Percentiles rank a stretch among this genome's conserved stretches.
Evolutionary conservation across 371 early-diverging fungal genomes (phyloP).

Genomic region (Nematocida ausubeli): DNA sequence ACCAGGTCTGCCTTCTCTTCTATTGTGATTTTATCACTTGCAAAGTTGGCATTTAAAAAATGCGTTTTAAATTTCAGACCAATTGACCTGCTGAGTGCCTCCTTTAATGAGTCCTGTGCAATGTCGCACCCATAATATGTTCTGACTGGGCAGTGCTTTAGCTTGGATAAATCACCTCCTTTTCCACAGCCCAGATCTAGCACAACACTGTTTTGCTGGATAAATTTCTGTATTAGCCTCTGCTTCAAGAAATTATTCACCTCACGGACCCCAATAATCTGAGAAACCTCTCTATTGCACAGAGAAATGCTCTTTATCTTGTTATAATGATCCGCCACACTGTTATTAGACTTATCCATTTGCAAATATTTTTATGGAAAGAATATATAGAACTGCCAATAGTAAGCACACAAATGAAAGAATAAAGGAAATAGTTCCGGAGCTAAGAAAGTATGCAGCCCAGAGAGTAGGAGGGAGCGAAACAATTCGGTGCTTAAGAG

Average conservation of each 20-base stretch:
- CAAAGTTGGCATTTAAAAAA: conserved; percentile 78
- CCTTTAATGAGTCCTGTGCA: conserved; percentile 80
- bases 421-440: conserved; percentile 44
- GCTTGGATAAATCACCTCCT: conserved; percentile 94
- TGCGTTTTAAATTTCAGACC: conserved; percentile 68
- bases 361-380: conserved; percentile 51
- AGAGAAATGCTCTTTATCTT: conserved; percentile 74
- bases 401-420: background rate
- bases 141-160: conserved; percentile 68
- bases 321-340: conserved; percentile 84
- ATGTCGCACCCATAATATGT: conserved; percentile 73
- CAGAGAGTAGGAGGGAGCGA: conserved; percentile 42
- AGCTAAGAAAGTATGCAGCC: conserved; percentile 45
- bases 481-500: conserved; percentile 40
- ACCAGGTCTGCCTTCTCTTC: conserved; percentile 75
- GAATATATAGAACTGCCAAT: background rate
- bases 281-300: conserved; percentile 65
- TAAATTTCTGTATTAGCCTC: conserved; percentile 59
- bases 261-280: conserved; percentile 61
- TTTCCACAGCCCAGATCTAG: conserved; percentile 95
- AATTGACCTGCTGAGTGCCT: conserved; percentile 75
- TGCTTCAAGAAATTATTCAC: conserved; percentile 68
- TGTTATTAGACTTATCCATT: conserved; percentile 27
- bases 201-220: conserved; percentile 36
- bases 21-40: conserved; percentile 62